Evolutionary conservation across 108 stramenopile species (phyloP).

Genomic region (Cylindrotheca closterium): DNA sequence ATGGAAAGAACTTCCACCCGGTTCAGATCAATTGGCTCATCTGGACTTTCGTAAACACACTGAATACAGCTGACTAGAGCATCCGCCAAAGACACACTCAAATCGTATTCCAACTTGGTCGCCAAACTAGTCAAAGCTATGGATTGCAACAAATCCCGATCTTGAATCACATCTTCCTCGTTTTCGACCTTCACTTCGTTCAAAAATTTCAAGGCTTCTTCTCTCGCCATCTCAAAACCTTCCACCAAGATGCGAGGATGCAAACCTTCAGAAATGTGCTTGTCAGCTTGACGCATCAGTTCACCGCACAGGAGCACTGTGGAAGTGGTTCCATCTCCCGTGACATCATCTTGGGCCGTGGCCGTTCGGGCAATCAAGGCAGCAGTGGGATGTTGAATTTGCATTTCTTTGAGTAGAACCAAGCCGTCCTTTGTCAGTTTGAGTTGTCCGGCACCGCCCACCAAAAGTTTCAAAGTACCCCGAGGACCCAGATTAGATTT

Average conservation of each 20-base stretch:
- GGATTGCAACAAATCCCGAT: constrained; percentile 86
- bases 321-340: constrained; percentile 97
- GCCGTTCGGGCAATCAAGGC: constrained; percentile 97
- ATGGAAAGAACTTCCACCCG: constrained; percentile 98
- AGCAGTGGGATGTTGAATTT: constrained; percentile 99
- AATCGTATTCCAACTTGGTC: constrained; percentile 92
- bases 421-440: constrained; percentile 99
- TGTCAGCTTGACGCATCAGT: constrained; percentile 94
- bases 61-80: constrained; percentile 93
- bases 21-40: constrained; percentile 89
- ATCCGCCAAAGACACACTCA: constrained; percentile 57
- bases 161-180: constrained; percentile 38
- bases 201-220: constrained; percentile 82
- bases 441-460: constrained; percentile 98
- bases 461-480: constrained; percentile 98
- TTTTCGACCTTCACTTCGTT: constrained; percentile 68
- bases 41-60: constrained; percentile 56
- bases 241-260: constrained; percentile 97
- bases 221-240: constrained; percentile 94
- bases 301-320: constrained; percentile 96
- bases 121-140: constrained; percentile 92
- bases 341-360: constrained; percentile 94
- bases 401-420: constrained; percentile 99
- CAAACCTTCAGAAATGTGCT: constrained; percentile 91
- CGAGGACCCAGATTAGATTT: constrained; percentile 95